Evolutionary conservation across 2,329 filamentous ascomycete genomes (phyloP), one percentile per base, ranked within the genome.

Genomic region (Fusarium sp.): DNA sequence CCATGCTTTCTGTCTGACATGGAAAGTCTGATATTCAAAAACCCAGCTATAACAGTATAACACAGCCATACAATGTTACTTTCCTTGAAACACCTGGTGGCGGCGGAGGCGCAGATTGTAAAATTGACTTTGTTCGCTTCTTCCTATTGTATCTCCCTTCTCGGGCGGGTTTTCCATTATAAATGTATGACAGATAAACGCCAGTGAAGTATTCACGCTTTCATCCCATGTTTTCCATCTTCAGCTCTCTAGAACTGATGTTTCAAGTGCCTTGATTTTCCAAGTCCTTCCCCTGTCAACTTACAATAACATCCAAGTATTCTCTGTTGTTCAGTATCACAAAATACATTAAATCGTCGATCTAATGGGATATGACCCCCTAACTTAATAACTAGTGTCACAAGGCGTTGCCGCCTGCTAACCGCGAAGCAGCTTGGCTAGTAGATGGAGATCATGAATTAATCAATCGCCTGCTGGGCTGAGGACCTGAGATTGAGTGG

Each of bases 361-460:
- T 67, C 54, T 34, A 40, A 50, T 46, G 40, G 53, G 61, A 60
- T 71, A 57, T 57, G 50, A 43, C 56, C 65, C 62, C 65, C 61
- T 62, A 40, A 45, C 65, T 58, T 62, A 40, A 45, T 50, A 54
- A 42, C 43, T 72, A 69, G 61, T 60, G 54, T 57, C 54, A 33
- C 21, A 39, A 69, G 56, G 57, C 55, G 60, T 46, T 62, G 31
- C 47, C 61, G 65, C 62, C 69, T 71, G 62, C 57, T 69, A 64
- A 64, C 24, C 65, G 36, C 47, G 47, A 63, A 66, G 56, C 51
- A 66, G 53, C 53, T 56, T 49, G 55, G 67, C 39, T 34, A 42
- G 57, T 34, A 42, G 57, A 71, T 68, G 62, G 68, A 64, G 64
- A 68, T 64, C 54, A 71, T 58, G 57, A 60, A 63, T 64, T 57